These are phyloP conservation scores for Bipolaris zeicola DNA, from an alignment of 2,329 filamentous ascomycete genomes.

Conservation along the genomic window DNA sequence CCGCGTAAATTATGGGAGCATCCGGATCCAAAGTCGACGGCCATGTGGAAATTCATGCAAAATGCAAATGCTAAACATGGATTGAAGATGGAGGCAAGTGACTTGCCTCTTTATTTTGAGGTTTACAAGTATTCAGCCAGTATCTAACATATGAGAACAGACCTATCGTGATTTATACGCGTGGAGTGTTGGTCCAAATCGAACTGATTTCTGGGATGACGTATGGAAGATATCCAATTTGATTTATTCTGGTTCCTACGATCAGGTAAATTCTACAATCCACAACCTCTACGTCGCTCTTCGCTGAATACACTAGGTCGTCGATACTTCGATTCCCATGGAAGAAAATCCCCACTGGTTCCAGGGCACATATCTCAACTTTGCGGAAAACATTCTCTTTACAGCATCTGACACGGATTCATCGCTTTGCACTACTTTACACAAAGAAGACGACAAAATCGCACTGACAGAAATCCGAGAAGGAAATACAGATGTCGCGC, in stretches of 20 bases:
- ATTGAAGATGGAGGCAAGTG: slow-evolving; percentile 62
- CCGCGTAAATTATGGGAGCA: slow-evolving; percentile 58
- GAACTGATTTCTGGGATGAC: slow-evolving; percentile 54
- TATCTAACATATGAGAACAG: slow-evolving; percentile 44
- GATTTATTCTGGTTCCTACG: slow-evolving; percentile 40
- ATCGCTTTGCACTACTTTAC: slow-evolving; percentile 56
- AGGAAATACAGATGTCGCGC: slow-evolving; percentile 58
- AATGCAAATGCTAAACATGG: slow-evolving; percentile 63
- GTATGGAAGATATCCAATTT: slow-evolving; percentile 38
- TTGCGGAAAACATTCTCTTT: slow-evolving; percentile 80
- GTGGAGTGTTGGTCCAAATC: slow-evolving; percentile 66
- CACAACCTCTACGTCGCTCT: no score
- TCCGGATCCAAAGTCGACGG: slow-evolving; percentile 50
- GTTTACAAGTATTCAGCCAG: no score
- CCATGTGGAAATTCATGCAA: slow-evolving; percentile 58
- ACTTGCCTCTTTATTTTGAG: no score
- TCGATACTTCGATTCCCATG: slow-evolving; percentile 73
- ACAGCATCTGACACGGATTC: slow-evolving; percentile 52
- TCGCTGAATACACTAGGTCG: slow-evolving; percentile 47
- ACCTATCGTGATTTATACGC: slow-evolving; percentile 72
- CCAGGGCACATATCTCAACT: slow-evolving; percentile 73
- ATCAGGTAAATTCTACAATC: slow-evolving; percentile 19
- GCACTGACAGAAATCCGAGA: slow-evolving; percentile 76
- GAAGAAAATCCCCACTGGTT: slow-evolving; percentile 79
- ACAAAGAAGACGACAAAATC: slow-evolving; percentile 73